Evolutionary conservation across 352 stramenopile species (phyloP), one percentile per base, ranked within the genome.

Genomic region (Salisapilia sapeloensis): DNA sequence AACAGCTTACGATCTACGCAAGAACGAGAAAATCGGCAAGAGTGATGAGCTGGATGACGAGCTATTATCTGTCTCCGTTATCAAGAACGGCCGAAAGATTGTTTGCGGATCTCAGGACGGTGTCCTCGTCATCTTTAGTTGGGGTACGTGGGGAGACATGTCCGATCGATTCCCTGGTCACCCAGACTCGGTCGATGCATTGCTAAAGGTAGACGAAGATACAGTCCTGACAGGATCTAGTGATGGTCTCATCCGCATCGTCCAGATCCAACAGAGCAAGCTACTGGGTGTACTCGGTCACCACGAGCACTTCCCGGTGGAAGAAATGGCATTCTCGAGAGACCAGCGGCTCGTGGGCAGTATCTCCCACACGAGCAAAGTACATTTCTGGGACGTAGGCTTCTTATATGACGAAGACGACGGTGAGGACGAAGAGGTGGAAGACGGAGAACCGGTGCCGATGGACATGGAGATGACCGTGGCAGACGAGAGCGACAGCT

Each of bases 181-280:
- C 57, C 92, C 93, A 2, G 65, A 94, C 21, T 95, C 76, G 16
- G 81, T 98, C 19, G 92, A 98, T 40, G 64, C 85, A 1, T 45
- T 98, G 7, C 53, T 97, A 1, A 97, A 96, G 50, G 67, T 98
- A 31, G 92, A 98, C 42, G 92, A 98, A 56, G 89, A 97, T 52
- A 98, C 92, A 2, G 44, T 98, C 7, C 60, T 97, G 19, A 97
- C 94, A 3, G 94, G 92, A 23, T 96, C 84, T 12, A 96, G 81
- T 34, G 92, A 98, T 51, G 92, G 92, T 7, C 82, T 97, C 35
- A 77, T 98, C 40, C 67, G 92, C 23, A 83, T 97, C 18, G 89
- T 97, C 22, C 81, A 95, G 51, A 40, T 98, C 26, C 76, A 96
- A 38, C 94, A 92, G 8, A 96, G 97, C 60, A 94, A 96, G 43